Base-by-base conservation (phyloP, 139 green algal genomes). In the Tetradesmus obliquus region DNA sequence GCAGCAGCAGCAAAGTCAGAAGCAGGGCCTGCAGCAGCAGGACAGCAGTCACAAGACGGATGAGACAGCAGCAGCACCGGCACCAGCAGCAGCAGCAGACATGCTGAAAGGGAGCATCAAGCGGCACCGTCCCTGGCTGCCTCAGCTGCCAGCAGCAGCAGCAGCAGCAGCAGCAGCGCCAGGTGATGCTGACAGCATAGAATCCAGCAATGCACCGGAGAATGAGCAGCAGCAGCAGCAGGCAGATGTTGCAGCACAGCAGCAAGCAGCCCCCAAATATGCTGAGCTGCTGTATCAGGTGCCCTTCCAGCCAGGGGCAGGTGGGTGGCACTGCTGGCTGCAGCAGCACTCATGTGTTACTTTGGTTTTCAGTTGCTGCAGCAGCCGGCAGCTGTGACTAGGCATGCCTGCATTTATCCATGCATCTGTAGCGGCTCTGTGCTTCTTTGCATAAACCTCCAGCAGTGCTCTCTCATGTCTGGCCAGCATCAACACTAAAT, bases 221-320 rank as follows among this genome's bases (percentile, higher is more conserved):
- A 45, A 45, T 45, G 32, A 84, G 86, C 51, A 83, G 55, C 72
- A 86, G 88, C 17, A 87, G 80, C 55, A 83, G 51, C 81, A n/a
- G 53, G 54, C 8, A 5, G 8, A 55, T 57, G 24, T 32, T 19
- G 24, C 51, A 5, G 17, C 15, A 55, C 81, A 86, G 32, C 20
- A 53, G 81, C 81, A 71, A 19, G 17, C 7, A 15, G 51, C 69
- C 15, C 76, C 88, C n/a, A 55, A 79, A 0, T 91, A 86, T 45
- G 55, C 54, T 17, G 57, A 79, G 54, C 79, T 91, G 54, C 66
- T 80, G 8, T 85, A 87, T n/a, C 71, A 80, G 19, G 71, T 94
- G 54, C 91, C 69, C 5, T 86, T 91, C 58, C 8, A 80, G 51
- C 79, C 74, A 82, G 81, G 86, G 20, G 81, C 83, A 80, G 82